Base-by-base conservation (phyloP, 2,329 filamentous ascomycete genomes). In the Albifimbria verrucaria region DNA sequence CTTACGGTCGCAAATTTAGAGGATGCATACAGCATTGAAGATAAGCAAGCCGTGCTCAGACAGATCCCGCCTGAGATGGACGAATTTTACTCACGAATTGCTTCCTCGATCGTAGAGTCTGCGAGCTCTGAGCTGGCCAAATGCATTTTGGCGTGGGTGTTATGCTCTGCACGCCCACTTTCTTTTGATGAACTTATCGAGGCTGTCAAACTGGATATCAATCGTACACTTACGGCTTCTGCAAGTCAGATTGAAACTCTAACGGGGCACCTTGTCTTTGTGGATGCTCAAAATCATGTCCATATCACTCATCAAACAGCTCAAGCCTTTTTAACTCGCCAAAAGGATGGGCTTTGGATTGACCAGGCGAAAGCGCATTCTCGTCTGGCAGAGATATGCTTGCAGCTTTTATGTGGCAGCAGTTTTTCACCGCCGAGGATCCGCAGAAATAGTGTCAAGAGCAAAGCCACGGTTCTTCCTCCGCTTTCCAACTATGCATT, bases 401-500 rank as follows among this genome's bases (percentile, higher is more conserved):
- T n/a, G n/a, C n/a, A n/a, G n/a, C n/a, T n/a, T n/a, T n/a, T n/a
- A n/a, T n/a, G n/a, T n/a, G n/a, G n/a, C n/a, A n/a, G n/a, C n/a
- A n/a, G n/a, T n/a, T n/a, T n/a, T n/a, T n/a, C n/a, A n/a, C n/a
- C n/a, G n/a, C n/a, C n/a, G n/a, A n/a, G n/a, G n/a, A n/a, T n/a
- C n/a, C n/a, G n/a, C n/a, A n/a, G n/a, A n/a, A n/a, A n/a, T n/a
- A n/a, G n/a, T n/a, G n/a, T n/a, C n/a, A n/a, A n/a, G n/a, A n/a
- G n/a, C n/a, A n/a, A n/a, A n/a, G n/a, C n/a, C n/a, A n/a, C n/a
- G n/a, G n/a, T n/a, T n/a, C n/a, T n/a, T n/a, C n/a, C 41, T 2
- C 41, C 41, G 2, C 41, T 43, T 10, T 56, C 70, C 10, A 62
- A 69, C 22, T 52, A 43, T 4, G 41, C 41, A 10, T 3, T n/a